Percentiles rank a stretch among this genome's conserved stretches.
phyloP scores from a whole-genome alignment of 768 basidiomycete species.

The Trametes coccinea region DNA sequence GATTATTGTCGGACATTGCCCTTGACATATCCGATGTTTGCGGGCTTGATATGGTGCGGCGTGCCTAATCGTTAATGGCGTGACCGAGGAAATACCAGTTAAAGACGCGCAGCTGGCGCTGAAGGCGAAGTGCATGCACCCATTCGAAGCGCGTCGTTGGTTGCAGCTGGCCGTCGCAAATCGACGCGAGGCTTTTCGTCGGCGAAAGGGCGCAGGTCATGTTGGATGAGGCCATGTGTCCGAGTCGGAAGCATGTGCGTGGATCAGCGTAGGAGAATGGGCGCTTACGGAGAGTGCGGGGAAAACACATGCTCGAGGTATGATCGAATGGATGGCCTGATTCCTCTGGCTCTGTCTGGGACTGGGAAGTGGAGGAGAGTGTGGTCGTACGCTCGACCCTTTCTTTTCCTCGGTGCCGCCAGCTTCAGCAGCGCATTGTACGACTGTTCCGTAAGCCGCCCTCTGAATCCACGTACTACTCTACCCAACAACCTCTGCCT shows the following conservation, averaged over 20 bases:
- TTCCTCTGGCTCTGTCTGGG: neutral
- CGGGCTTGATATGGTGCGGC: neutral
- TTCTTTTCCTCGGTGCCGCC: neutral
- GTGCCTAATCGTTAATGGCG: neutral
- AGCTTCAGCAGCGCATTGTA: neutral
- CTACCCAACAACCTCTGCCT: neutral
- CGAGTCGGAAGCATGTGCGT: neutral
- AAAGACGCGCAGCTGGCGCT: too few relatives aligned
- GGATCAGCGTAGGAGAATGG: neutral
- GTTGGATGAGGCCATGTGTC: too few relatives aligned
- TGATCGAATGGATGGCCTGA: conserved; percentile 1
- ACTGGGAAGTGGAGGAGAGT: too few relatives aligned
- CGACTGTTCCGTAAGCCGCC: neutral
- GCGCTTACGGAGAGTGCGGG: conserved; percentile 3
- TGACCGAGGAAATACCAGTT: too few relatives aligned
- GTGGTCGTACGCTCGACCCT: neutral
- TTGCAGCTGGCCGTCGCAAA: too few relatives aligned
- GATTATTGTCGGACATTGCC: too few relatives aligned
- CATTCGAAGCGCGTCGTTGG: too few relatives aligned
- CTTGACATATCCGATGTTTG: too few relatives aligned
- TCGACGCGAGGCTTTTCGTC: too few relatives aligned
- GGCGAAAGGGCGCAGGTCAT: too few relatives aligned
- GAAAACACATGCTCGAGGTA: conserved; percentile 12
- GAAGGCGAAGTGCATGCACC: too few relatives aligned
- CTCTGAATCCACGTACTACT: neutral